Evolutionary conservation across 2,329 filamentous ascomycete species (phyloP), one percentile per base, ranked within the genome.

Genomic region (Fusarium piperis): DNA sequence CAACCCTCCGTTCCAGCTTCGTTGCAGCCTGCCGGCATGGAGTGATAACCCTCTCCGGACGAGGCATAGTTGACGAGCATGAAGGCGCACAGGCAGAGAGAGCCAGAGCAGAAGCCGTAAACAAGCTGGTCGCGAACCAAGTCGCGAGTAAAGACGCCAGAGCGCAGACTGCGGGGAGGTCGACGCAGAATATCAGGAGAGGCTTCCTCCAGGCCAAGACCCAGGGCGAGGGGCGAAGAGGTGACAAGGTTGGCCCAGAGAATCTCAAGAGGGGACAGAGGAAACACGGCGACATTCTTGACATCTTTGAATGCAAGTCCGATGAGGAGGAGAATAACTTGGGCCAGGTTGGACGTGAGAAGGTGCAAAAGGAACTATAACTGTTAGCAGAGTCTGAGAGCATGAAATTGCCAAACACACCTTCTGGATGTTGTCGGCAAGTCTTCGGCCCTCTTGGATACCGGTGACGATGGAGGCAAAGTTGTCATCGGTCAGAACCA

Each of bases 401-500:
- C 8, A 10, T 26, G 23, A 23, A 12, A 10, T 3, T 26, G 18
- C 18, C 15, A 0, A 16, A 41, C 76, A 41, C 76, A 91, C 91
- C 83, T 93, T 93, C 78, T 93, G 90, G 67, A 93, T 92, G 71
- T 93, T 93, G 82, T 93, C 90, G 72, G 92, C 91, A 59, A 93
- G 85, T 38, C 91, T 84, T 44, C 91, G 87, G 13, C 91, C 91
- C 79, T 93, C 91, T 77, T 91, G 88, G 51, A 93, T 90, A 35
- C 89, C 91, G n/a, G 89, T 91, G 41, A 93, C 86, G 62, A 93
- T 93, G 30, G 92, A 94, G 12, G 94, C 93, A 78, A 97, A 97
- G 81, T 97, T 95, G 80, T 96, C 94, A 78, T 96, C 93, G 0
- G 93, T 94, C 41, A 97, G 84, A 36, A 97, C 93, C 87, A 97